Conservation (phyloP, 208 protist species). For the Trypanosoma cruzi region DNA sequence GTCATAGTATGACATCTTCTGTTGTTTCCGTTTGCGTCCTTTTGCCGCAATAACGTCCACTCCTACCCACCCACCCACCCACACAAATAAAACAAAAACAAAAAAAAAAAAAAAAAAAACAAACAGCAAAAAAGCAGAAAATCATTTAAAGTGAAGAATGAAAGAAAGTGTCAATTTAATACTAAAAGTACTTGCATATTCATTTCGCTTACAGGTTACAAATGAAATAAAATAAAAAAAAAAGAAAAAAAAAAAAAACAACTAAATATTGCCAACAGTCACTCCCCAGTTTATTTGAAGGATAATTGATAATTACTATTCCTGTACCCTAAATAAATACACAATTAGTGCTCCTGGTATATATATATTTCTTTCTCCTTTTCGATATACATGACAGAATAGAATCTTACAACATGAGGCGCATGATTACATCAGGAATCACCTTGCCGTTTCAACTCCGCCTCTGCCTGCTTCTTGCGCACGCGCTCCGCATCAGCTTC, state of each 20-base stretch:
- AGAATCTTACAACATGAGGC: neutral
- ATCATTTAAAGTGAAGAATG: neutral
- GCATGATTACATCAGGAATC: neutral
- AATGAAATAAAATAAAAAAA: too few species aligned
- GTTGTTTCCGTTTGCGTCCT: neutral
- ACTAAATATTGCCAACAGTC: too few species aligned
- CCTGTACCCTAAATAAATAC: too few species aligned
- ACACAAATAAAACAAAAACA: neutral
- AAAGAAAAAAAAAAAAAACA: too few species aligned
- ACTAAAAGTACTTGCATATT: too few species aligned
- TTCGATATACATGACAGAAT: neutral
- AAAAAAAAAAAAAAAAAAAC: neutral
- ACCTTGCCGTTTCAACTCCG: slow-evolving; percentile 40
- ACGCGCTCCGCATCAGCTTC: slow-evolving; percentile 88
- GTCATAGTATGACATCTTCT: slow-evolving; percentile 76
- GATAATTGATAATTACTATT: too few species aligned
- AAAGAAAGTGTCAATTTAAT: too few species aligned
- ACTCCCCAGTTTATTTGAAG: too few species aligned
- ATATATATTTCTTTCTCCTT: neutral
- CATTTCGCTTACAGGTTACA: too few species aligned
- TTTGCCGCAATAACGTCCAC: neutral
- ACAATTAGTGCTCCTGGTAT: too few species aligned
- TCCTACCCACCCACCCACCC: too few species aligned
- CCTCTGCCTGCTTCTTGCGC: slow-evolving; percentile 83
- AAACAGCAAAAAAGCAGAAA: slow-evolving; percentile 19